Evolutionary conservation across 2,329 filamentous ascomycete genomes (phyloP), one percentile per base, ranked within the genome.

Genomic region (Pseudogymnoascus sp.): DNA sequence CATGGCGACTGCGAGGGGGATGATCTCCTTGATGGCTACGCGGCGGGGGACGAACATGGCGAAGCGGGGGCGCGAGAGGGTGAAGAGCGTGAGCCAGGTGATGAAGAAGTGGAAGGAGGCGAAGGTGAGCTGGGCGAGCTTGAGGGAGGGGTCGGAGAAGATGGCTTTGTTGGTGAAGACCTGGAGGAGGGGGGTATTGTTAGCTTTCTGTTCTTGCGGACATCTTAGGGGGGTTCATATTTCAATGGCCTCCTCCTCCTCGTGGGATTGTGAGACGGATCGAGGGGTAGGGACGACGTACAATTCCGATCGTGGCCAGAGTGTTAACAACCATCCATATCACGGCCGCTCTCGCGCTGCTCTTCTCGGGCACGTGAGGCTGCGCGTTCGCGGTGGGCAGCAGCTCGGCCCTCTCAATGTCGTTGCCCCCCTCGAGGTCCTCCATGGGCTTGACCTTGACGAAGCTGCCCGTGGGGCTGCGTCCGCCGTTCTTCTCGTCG

Each of bases 121-220:
- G 70, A 89, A 89, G 36, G 83, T 82, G 61, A 88, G 80, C 73
- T 89, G 86, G 65, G 80, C 82, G 31, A 84, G 78, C 70, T 84
- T 84, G 70, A 87, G 78, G 13, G 79, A 81, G 15, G 82, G 81
- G 66, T 87, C 82, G 23, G 82, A 82, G 76, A 89, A 89, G 73
- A 89, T 87, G 66, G 81, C 82, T 74, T 89, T 89, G 76, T 89
- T 89, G 44, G 84, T 86, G 72, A 88, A 88, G 70, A 89, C 84
- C 84, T 87, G 63, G 35, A 23, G 23, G 62, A 17, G 38, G 31
- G n/a, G n/a, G n/a, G n/a, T 17, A 64, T 26, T 47, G 31, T 57
- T 61, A 61, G 60, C 15, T 31, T 19, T 42, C 4, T 42, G 38
- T 42, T n/a, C n/a, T n/a, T n/a, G n/a, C n/a, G n/a, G n/a, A n/a